phyloP scores from a whole-genome alignment of 306 rosid species.

The Trichosanthes cucumerina region DNA sequence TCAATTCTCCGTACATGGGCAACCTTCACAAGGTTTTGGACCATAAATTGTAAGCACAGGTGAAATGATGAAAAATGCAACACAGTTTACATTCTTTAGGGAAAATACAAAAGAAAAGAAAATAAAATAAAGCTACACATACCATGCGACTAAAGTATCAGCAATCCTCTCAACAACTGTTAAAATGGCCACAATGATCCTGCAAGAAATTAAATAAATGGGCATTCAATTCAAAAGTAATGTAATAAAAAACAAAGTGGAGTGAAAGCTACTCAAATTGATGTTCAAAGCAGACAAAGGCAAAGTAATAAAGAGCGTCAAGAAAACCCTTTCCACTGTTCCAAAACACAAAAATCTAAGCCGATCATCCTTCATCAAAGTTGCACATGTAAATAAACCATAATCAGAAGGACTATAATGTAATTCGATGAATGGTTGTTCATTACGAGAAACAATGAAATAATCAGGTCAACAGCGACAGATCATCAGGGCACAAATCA shows the following conservation, averaged over 20 bases:
- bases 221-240: slow-evolving; percentile 1
- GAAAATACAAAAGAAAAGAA: not conserved
- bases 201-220: not conserved
- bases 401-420: not conserved
- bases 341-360: slow-evolving; percentile 1
- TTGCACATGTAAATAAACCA: not conserved
- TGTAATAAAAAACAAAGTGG: not conserved
- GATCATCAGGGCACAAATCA: not conserved
- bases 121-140: slow-evolving; percentile 25
- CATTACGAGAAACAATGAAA: not conserved
- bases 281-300: slow-evolving; percentile 8
- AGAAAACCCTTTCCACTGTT: slow-evolving; percentile 41
- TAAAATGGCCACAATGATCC: slow-evolving; percentile 75
- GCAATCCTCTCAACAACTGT: slow-evolving; percentile 62
- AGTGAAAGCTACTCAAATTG: slow-evolving; percentile 10
- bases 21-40: slow-evolving; percentile 38
- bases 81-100: not conserved
- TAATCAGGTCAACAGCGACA: not conserved
- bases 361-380: not conserved
- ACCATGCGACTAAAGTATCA: slow-evolving; percentile 70
- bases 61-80: slow-evolving; percentile 6
- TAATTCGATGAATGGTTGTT: not conserved
- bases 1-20: slow-evolving; percentile 83
- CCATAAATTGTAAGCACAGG: not conserved
- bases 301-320: not conserved